Evolutionary conservation across 768 basidiomycete genomes (phyloP).

Genomic region (Tricholoma matsutake): DNA sequence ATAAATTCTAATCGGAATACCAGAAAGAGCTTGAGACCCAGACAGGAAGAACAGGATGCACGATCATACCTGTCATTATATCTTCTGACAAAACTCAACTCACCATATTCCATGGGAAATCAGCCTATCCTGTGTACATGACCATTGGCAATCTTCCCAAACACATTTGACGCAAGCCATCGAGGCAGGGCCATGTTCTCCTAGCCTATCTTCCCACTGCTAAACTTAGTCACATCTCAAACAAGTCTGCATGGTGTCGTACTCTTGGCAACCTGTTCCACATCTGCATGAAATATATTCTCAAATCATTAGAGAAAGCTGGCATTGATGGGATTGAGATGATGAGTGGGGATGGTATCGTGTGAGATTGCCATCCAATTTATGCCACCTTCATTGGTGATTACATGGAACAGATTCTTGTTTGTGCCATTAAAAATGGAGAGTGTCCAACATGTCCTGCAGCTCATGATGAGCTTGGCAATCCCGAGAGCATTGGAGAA

Average conservation of each 20-base stretch:
- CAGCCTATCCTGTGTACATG: constrained; percentile 43
- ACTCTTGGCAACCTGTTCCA: constrained; percentile 14
- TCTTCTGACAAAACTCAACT: constrained; percentile 41
- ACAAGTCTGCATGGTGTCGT: constrained; percentile 20
- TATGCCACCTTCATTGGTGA: constrained; percentile 37
- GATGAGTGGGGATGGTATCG: constrained; percentile 31
- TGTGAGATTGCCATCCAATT: constrained; percentile 33
- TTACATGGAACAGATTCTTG: constrained; percentile 43
- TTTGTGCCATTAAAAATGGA: constrained; percentile 21
- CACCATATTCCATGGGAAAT: constrained; percentile 34
- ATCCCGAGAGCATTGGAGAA: constrained; percentile 3
- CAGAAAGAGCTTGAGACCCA: constrained; percentile 13
- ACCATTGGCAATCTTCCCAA: constrained; percentile 40
- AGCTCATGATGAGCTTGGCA: constrained; percentile 15
- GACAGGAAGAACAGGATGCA: constrained; percentile 18
- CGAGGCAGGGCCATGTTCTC: constrained; percentile 19
- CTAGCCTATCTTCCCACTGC: constrained; percentile 34
- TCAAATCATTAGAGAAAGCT: constrained; percentile 24
- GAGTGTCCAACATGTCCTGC: constrained; percentile 27
- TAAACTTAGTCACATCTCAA: constrained; percentile 29
- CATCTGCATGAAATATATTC: constrained; percentile 26
- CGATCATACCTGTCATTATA: constrained; percentile 36
- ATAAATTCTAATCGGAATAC: neutral
- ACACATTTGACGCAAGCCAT: constrained; percentile 28
- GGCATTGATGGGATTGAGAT: constrained; percentile 21